These are phyloP conservation scores for Mycogone perniciosa DNA, from an alignment of 2,329 filamentous ascomycete species.

Conservation along the genomic window DNA sequence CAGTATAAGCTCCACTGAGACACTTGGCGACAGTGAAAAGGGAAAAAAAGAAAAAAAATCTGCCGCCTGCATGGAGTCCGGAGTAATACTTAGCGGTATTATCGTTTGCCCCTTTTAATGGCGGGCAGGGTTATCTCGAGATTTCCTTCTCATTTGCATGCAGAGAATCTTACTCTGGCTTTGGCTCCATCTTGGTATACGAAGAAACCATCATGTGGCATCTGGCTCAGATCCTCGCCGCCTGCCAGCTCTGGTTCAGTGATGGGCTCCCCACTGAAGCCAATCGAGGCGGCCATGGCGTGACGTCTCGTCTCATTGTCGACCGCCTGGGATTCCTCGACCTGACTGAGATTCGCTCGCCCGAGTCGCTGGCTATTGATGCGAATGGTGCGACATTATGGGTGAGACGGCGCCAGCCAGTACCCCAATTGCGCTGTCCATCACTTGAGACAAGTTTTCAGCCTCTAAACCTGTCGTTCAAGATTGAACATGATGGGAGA, in stretches of 20 bases:
- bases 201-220: constrained; percentile 6
- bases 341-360: constrained; percentile 6
- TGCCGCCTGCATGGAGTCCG: no score
- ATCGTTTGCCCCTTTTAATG: no score
- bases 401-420: background rate
- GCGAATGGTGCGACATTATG: constrained; percentile 8
- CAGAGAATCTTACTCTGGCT: background rate
- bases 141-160: background rate
- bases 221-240: constrained; percentile 1
- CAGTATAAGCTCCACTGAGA: no score
- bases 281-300: constrained; percentile 2
- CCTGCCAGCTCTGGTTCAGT: constrained; percentile 9
- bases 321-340: constrained; percentile 9
- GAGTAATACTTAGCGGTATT: no score
- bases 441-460: background rate
- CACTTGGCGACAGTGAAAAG: no score
- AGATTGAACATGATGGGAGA: background rate
- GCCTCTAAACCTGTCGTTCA: constrained; percentile 1
- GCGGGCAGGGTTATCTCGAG: background rate
- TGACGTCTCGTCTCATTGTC: constrained; percentile 7
- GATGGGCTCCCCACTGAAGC: constrained; percentile 5
- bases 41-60: no score
- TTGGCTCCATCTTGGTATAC: background rate
- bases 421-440: background rate
- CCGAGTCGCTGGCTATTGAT: constrained; percentile 2